Evolutionary conservation across 768 basidiomycete species (phyloP).

Genomic region (Pulveroboletus sp.): DNA sequence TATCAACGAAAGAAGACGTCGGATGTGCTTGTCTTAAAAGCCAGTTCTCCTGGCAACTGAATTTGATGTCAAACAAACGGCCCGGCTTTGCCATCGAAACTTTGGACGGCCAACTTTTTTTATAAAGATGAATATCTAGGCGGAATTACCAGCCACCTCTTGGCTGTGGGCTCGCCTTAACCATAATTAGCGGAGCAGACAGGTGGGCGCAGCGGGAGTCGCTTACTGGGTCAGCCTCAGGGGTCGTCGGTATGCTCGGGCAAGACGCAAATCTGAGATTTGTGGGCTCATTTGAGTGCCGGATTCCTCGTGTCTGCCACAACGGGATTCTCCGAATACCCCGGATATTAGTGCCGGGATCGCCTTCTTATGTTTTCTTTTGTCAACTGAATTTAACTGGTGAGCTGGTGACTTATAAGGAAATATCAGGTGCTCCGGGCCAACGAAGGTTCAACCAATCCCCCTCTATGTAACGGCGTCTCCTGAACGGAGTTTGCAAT

Average conservation of each 20-base stretch:
- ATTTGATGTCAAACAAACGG: neutral
- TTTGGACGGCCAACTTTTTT: constrained; percentile 13
- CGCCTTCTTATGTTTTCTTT: constrained; percentile 14
- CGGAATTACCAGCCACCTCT: neutral
- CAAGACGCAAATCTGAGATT: constrained; percentile 30
- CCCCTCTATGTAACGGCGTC: constrained; percentile 18
- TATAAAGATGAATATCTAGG: neutral
- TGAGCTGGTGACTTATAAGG: constrained; percentile 4
- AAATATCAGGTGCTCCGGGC: neutral
- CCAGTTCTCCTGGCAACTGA: constrained; percentile 10
- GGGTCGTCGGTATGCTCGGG: constrained; percentile 13
- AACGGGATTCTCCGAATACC: constrained; percentile 24
- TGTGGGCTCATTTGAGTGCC: constrained; percentile 14
- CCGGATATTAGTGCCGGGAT: constrained; percentile 18
- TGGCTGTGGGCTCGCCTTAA: neutral
- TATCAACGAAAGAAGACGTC: neutral
- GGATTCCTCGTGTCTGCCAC: constrained; percentile 14
- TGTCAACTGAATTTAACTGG: constrained; percentile 15
- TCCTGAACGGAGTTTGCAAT: constrained; percentile 13
- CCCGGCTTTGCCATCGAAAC: constrained; percentile 7
- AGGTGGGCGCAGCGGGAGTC: constrained; percentile 1
- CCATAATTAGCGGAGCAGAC: constrained; percentile 7
- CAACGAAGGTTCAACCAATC: neutral
- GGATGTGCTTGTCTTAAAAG: constrained; percentile 4
- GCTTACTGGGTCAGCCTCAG: constrained; percentile 20